Percentiles rank a stretch among this genome's conserved stretches.
Evolutionary conservation across 768 basidiomycete species (phyloP).

Genomic region (Leccinum variicolor): DNA sequence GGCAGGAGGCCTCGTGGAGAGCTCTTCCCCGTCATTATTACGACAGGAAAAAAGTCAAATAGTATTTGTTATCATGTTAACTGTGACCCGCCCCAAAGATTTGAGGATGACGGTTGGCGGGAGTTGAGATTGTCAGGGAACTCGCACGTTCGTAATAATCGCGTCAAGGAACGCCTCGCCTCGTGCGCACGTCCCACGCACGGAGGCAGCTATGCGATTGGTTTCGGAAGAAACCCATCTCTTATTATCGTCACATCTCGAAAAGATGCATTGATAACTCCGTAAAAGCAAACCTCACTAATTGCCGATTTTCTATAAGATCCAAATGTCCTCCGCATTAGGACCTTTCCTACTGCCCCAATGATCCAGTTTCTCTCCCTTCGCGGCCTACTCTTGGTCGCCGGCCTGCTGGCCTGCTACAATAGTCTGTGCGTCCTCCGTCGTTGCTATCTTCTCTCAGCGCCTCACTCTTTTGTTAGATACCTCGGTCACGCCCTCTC

Average conservation of each 20-base stretch:
- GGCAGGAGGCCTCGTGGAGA: background rate
- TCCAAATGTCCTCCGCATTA: background rate
- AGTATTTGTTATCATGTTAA: background rate
- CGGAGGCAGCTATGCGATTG: slow-evolving; percentile 1
- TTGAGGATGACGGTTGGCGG: background rate
- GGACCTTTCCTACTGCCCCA: background rate
- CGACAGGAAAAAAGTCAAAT: background rate
- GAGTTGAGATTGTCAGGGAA: background rate
- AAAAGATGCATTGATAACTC: slow-evolving; percentile 1
- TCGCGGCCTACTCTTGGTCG: slow-evolving; percentile 19
- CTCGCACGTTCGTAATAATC: slow-evolving; percentile 7
- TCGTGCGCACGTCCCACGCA: slow-evolving; percentile 7
- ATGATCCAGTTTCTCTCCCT: slow-evolving; percentile 10
- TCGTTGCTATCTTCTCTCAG: too few species aligned
- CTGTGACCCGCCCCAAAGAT: background rate
- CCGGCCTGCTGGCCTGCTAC: slow-evolving; percentile 15
- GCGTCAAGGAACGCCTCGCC: background rate
- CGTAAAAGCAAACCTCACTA: background rate
- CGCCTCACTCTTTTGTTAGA: slow-evolving; percentile 4
- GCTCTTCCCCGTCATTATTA: background rate
- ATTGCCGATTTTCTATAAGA: slow-evolving; percentile 6
- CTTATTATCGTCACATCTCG: background rate
- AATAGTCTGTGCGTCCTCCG: slow-evolving; percentile 15
- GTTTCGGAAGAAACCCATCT: background rate
- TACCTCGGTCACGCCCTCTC: slow-evolving; percentile 17